phyloP scores from a whole-genome alignment of 148 eudicot species.

The Nyssa sinensis region DNA sequence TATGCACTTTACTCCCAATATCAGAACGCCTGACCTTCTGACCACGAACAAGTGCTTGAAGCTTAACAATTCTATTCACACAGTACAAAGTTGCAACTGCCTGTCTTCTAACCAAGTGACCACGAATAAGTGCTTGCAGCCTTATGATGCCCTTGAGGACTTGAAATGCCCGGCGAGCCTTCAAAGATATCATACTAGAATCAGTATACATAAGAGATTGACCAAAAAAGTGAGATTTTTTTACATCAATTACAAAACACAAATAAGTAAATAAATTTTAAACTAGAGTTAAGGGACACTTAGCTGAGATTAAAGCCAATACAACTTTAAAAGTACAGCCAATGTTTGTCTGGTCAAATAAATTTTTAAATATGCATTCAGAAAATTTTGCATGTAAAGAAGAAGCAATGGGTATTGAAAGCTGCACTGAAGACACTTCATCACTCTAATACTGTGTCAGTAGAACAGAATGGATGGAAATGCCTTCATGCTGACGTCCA shows the following conservation, averaged over 20 bases:
- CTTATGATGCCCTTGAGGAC: slow-evolving; percentile 48
- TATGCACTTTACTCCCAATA: slow-evolving; percentile 22
- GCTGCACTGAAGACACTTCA: background rate
- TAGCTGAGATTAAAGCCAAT: background rate
- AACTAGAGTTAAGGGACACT: background rate
- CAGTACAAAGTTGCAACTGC: slow-evolving; percentile 43
- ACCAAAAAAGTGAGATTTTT: background rate
- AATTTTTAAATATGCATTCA: background rate
- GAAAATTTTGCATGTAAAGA: background rate
- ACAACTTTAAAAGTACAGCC: background rate
- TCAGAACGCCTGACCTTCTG: slow-evolving; percentile 33
- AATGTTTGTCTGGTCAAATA: background rate
- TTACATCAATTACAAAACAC: background rate
- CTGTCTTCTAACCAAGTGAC: slow-evolving; percentile 51
- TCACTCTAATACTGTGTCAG: background rate
- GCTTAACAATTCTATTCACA: slow-evolving; percentile 37
- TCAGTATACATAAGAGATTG: background rate
- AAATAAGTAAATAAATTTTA: background rate
- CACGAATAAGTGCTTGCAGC: slow-evolving; percentile 53
- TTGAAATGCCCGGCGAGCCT: slow-evolving; percentile 45
- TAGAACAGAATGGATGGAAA: background rate
- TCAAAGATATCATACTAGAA: slow-evolving; percentile 8
- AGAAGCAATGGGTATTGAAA: background rate
- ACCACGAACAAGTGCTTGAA: slow-evolving; percentile 48
- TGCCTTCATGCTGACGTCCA: background rate